A percentile compares a stretch with the other conserved stretches of the same genome.
These are phyloP conservation scores for Salix exigua DNA, from an alignment of 345 rosid species.

Conservation along the genomic window DNA sequence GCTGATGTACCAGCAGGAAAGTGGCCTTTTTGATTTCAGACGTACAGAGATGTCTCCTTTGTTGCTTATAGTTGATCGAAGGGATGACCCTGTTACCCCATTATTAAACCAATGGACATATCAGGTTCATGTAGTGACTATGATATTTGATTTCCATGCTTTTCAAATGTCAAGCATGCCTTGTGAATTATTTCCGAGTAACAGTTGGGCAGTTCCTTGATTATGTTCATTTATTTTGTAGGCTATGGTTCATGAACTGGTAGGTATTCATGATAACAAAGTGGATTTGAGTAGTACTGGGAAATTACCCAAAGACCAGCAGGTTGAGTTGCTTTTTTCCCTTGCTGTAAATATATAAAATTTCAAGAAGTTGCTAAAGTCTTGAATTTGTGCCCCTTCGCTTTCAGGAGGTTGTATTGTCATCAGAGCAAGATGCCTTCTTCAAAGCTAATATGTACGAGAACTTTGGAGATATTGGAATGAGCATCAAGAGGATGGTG, in stretches of 20 bases:
- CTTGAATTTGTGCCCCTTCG: conserved; percentile 13
- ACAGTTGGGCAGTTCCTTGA: conserved; percentile 25
- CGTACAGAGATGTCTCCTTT: conserved; percentile 85
- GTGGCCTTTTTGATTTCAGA: conserved; percentile 92
- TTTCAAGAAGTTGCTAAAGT: background rate
- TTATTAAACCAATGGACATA: conserved; percentile 97
- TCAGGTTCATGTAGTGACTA: conserved; percentile 52
- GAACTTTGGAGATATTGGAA: conserved; percentile 97
- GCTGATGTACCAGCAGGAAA: conserved; percentile 97
- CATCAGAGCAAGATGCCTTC: conserved; percentile 91
- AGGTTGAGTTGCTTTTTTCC: conserved; percentile 44
- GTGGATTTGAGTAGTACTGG: conserved; percentile 74
- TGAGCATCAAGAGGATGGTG: conserved; percentile 94
- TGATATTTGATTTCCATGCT: conserved; percentile 3
- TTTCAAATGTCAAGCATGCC: conserved; percentile 17
- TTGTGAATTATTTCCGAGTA: background rate
- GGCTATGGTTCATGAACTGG: conserved; percentile 98
- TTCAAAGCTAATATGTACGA: conserved; percentile 88
- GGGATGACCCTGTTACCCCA: conserved; percentile 96
- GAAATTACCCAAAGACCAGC: conserved; percentile 74
- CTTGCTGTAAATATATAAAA: background rate
- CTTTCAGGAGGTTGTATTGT: conserved; percentile 85
- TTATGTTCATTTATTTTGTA: conserved; percentile 24
- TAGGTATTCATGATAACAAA: conserved; percentile 89
- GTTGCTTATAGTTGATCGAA: conserved; percentile 80